Evolutionary conservation across 2,329 filamentous ascomycete species (phyloP).

Genomic region (Colletotrichum gigasporum): DNA sequence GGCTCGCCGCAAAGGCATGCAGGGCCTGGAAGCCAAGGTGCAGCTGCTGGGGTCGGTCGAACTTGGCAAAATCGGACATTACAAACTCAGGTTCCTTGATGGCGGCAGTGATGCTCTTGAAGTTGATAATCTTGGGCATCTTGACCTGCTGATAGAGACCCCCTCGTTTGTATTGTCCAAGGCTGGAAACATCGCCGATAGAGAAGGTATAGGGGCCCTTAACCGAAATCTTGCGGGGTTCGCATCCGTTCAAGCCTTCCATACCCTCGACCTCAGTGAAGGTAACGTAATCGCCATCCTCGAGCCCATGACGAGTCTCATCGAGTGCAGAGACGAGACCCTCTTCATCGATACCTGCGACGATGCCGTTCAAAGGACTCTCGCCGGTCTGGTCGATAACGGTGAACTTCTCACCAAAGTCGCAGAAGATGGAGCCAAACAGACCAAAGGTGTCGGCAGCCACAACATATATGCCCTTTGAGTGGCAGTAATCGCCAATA

Average conservation of each 20-base stretch:
- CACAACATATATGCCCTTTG: conserved; percentile 91
- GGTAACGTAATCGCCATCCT: conserved; percentile 96
- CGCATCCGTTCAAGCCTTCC: conserved; percentile 84
- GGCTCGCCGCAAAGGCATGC: conserved; percentile 81
- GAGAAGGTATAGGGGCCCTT: conserved; percentile 98
- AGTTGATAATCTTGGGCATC: conserved; percentile 94
- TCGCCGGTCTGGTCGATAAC: conserved; percentile 92
- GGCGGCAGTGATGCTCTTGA: conserved; percentile 81
- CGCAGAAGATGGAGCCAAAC: conserved; percentile 95
- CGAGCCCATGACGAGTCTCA: conserved; percentile 92
- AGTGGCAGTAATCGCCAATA: conserved; percentile 93
- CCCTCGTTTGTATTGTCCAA: conserved; percentile 88
- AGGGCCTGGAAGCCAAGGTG: conserved; percentile 94
- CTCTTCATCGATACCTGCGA: conserved; percentile 88
- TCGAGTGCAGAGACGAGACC: conserved; percentile 93
- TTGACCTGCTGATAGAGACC: conserved; percentile 96
- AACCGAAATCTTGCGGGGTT: conserved; percentile 89
- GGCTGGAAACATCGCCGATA: conserved; percentile 88
- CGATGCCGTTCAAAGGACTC: conserved; percentile 85
- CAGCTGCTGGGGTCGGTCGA: conserved; percentile 91
- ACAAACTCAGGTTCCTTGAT: conserved; percentile 89
- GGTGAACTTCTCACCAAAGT: conserved; percentile 95
- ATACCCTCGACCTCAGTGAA: conserved; percentile 94
- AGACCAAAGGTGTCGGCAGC: conserved; percentile 90
- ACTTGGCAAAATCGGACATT: conserved; percentile 97